Percentiles rank a stretch among this genome's conserved stretches.
These are phyloP conservation scores for Geoglossum cookeanum DNA, from an alignment of 2,329 filamentous ascomycete genomes.

Conservation along the genomic window DNA sequence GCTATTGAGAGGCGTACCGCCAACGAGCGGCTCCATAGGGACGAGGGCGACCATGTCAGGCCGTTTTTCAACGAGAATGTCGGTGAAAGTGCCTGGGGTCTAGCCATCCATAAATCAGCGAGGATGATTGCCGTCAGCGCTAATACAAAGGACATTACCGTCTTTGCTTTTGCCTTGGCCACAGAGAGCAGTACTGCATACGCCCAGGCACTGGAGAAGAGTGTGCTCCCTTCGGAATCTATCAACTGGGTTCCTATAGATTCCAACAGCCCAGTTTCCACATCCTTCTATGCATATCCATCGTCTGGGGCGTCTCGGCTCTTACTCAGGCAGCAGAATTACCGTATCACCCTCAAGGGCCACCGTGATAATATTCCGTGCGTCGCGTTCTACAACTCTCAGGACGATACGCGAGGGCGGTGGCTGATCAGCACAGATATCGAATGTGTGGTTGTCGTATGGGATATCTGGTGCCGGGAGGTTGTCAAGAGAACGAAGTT, in stretches of 20 bases:
- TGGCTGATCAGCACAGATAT: constrained; percentile 15
- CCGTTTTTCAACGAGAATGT: constrained; percentile 60
- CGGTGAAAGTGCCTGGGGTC: constrained; percentile 65
- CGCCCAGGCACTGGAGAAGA: neutral
- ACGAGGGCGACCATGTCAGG: constrained; percentile 6
- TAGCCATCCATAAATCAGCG: constrained; percentile 64
- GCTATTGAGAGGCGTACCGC: constrained; percentile 21
- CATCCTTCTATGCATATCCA: neutral
- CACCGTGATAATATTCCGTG: constrained; percentile 13
- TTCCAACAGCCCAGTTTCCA: neutral
- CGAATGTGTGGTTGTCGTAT: constrained; percentile 13
- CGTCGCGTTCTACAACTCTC: constrained; percentile 11
- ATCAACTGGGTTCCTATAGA: constrained; percentile 5
- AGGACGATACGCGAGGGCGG: constrained; percentile 10
- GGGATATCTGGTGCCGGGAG: constrained; percentile 11
- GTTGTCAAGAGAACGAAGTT: neutral
- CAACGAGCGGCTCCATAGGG: constrained; percentile 6
- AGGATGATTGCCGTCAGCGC: constrained; percentile 71
- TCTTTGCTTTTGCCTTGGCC: constrained; percentile 39
- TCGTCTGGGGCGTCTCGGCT: neutral
- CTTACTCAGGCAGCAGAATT: neutral
- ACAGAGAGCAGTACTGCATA: constrained; percentile 1
- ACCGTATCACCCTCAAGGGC: constrained; percentile 5
- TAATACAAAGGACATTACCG: constrained; percentile 42
- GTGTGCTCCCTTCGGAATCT: constrained; percentile 7